These are phyloP conservation scores for Podila minutissima DNA, from an alignment of 192 early-diverging fungal species.

Conservation along the genomic window DNA sequence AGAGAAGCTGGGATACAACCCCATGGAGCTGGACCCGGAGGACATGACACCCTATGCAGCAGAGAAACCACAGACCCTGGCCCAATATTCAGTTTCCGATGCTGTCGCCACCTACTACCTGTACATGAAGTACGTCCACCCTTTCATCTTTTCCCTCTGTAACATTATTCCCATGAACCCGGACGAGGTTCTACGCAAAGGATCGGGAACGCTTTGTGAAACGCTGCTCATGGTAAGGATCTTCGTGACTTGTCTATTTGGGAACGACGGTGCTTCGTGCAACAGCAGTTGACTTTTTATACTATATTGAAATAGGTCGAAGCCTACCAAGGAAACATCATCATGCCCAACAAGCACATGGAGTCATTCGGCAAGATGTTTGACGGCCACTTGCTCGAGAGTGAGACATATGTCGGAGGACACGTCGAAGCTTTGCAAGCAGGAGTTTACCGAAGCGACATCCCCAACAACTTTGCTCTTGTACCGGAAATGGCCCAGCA, in stretches of 20 bases:
- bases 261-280: background rate
- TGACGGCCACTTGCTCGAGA: slow-evolving; percentile 91
- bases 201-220: slow-evolving; percentile 97
- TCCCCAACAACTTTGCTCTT: slow-evolving; percentile 86
- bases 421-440: slow-evolving; percentile 99
- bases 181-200: slow-evolving; percentile 96
- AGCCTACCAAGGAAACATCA: slow-evolving; percentile 86
- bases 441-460: slow-evolving; percentile 95
- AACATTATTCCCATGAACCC: slow-evolving; percentile 98
- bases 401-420: slow-evolving; percentile 98
- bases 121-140: slow-evolving; percentile 99
- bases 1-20: slow-evolving; percentile 96
- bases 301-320: slow-evolving; percentile 67
- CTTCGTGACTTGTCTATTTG: background rate
- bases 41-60: slow-evolving; percentile 96
- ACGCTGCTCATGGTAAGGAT: slow-evolving; percentile 90
- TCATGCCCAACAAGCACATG: slow-evolving; percentile 97
- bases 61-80: slow-evolving; percentile 91
- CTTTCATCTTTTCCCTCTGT: slow-evolving; percentile 99
- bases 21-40: slow-evolving; percentile 98
- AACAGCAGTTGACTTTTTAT: background rate
- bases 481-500: slow-evolving; percentile 80
- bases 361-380: slow-evolving; percentile 82
- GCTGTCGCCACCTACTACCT: slow-evolving; percentile 99
- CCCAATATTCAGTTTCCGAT: slow-evolving; percentile 99